phyloP scores from a whole-genome alignment of 345 rosid species.

The Sisymbrium irio region DNA sequence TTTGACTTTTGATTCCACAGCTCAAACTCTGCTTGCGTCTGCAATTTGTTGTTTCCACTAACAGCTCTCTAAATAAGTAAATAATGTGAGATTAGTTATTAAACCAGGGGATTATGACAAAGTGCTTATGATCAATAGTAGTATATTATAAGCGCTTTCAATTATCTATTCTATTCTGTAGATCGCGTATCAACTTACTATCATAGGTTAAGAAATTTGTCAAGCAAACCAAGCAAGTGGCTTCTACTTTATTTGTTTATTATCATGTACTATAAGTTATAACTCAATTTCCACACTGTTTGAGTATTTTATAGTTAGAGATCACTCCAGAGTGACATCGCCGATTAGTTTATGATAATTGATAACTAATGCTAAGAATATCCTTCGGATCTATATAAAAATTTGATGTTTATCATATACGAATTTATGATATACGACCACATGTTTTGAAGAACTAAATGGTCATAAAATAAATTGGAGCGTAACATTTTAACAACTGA shows the following conservation, averaged over 20 bases:
- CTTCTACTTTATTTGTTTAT: background rate
- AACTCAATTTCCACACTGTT: constrained; percentile 4
- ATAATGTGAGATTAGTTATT: constrained; percentile 15
- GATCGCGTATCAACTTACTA: constrained; percentile 28
- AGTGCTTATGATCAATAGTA: constrained; percentile 10
- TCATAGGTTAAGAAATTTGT: background rate
- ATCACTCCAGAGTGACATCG: constrained; percentile 12
- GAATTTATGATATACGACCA: background rate
- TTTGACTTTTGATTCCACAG: constrained; percentile 32
- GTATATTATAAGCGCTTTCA: constrained; percentile 23
- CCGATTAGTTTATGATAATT: background rate
- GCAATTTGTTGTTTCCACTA: constrained; percentile 12
- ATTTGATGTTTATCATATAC: background rate
- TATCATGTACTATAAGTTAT: background rate
- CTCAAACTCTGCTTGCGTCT: constrained; percentile 10
- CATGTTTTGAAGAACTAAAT: background rate
- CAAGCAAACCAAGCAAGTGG: constrained; percentile 29
- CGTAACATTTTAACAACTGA: background rate
- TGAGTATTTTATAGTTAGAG: constrained; percentile 19
- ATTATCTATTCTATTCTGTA: constrained; percentile 19
- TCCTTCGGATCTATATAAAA: background rate
- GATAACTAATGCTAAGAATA: constrained; percentile 7
- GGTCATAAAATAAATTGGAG: background rate
- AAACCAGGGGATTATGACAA: constrained; percentile 19
- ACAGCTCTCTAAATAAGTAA: constrained; percentile 2